These are phyloP conservation scores for Alternaria solani DNA, from an alignment of 2,329 filamentous ascomycete genomes.

Conservation along the genomic window DNA sequence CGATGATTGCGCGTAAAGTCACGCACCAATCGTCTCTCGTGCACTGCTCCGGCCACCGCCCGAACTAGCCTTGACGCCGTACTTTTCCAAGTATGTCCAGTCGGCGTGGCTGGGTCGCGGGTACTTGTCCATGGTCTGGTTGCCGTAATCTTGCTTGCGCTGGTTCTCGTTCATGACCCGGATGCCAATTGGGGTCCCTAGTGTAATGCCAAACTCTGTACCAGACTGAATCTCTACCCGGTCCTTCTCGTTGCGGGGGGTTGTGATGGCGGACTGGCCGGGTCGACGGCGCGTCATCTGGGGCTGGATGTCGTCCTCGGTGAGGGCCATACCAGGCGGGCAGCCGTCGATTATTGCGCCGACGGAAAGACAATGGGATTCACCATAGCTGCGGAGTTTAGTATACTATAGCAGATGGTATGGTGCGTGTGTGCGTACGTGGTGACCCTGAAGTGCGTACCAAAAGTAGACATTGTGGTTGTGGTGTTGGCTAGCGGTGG, in stretches of 20 bases:
- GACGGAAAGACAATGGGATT: slow-evolving; percentile 91
- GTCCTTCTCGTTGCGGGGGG: slow-evolving; percentile 92
- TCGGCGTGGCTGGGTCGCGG: slow-evolving; percentile 93
- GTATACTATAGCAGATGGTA: too few relatives aligned
- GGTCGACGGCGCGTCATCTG: slow-evolving; percentile 91
- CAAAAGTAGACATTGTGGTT: slow-evolving; percentile 74
- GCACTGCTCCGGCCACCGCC: slow-evolving; percentile 91
- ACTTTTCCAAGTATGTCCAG: slow-evolving; percentile 97
- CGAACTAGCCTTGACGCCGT: slow-evolving; percentile 89
- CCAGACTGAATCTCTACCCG: slow-evolving; percentile 91
- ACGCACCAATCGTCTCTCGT: slow-evolving; percentile 86
- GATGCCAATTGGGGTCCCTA: slow-evolving; percentile 90
- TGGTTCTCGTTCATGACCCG: slow-evolving; percentile 92
- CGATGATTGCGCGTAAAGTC: background rate
- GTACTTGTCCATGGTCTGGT: slow-evolving; percentile 88
- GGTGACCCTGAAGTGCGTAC: slow-evolving; percentile 80
- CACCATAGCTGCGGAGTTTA: slow-evolving; percentile 67
- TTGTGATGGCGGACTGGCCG: slow-evolving; percentile 88
- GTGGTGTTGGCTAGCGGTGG: slow-evolving; percentile 9
- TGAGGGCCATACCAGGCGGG: slow-evolving; percentile 86
- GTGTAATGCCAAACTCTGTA: slow-evolving; percentile 85
- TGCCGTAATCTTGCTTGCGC: slow-evolving; percentile 88
- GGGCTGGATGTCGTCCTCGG: slow-evolving; percentile 88
- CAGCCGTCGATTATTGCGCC: slow-evolving; percentile 94
- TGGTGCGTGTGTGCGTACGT: slow-evolving; percentile 65